Base-by-base conservation (phyloP, 2,329 filamentous ascomycete genomes). In the Venturia pyrina region DNA sequence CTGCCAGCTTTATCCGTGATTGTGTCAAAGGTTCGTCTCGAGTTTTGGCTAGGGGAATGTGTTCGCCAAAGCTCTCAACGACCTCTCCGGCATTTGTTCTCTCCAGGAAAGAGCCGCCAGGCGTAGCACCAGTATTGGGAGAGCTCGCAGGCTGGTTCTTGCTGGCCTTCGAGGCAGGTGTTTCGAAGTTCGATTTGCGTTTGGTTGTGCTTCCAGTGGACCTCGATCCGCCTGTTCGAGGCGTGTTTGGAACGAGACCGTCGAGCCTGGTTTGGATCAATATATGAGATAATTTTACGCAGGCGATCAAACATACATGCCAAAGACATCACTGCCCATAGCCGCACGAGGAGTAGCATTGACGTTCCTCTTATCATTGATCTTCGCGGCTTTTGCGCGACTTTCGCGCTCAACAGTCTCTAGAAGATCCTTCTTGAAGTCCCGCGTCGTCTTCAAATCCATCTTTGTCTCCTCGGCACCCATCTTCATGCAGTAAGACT, bases 401-500 rank as follows among this genome's bases (percentile, higher is more conserved):
- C 84, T 88, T 71, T 87, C 89, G 69, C 90, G 86, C 75, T 96
- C 93, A 64, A 98, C 79, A 46, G 85, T 83, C 72, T 97, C 92
- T 73, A 93, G 91, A 8, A 97, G 83, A 72, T 90, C 88, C 73
- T 91, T 89, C 76, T 96, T 96, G 74, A 99, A 89, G 65, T 87
- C 85, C 56, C 89, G 85, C 59, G 90, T 85, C 0, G 85, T 88
- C 46, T 89, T 85, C 53, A 96, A 81, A 61, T 89, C 85, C 68
- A 90, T 78, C 67, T 83, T 87, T 68, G 87, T 87, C 66, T 91
- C 89, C 66, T 96, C 91, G 61, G 86, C 80, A 32, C 93, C 91
- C 87, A 98, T 92, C 77, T 93, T 96, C 75, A 99, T 89, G 76
- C 90, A 93, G 81, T 97, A 98, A 0, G 92, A 93, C 77, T 99